Base-by-base conservation (phyloP, 2,329 filamentous ascomycete genomes). In the Cercospora brassicicola region DNA sequence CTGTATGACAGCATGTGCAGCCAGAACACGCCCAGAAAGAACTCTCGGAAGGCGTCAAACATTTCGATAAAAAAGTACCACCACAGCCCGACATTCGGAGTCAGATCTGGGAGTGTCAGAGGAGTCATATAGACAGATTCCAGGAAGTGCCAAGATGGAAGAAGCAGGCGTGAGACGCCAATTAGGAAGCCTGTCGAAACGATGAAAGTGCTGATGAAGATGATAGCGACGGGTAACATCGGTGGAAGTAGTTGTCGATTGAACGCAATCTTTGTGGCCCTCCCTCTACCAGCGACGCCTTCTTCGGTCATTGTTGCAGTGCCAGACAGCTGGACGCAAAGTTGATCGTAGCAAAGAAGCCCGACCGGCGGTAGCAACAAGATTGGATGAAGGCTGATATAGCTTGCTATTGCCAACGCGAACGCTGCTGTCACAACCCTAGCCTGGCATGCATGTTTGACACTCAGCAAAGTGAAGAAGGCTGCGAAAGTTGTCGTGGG, bases 21-120 rank as follows among this genome's bases (percentile, higher is more conserved):
- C 93, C 96, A 98, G 82, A 99, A 99, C 59, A 99, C 94, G 64
- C 92, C 95, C 2, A 99, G 87, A 85, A 98, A 99, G 84, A 99
- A 99, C 74, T 91, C 90, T 45, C 95, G 88, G 85, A 99, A 99
- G 0, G 94, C 94, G 81, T 99, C 95, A 79, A 99, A 99, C 89
- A 99, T 99, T 78, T 99, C 94, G 73, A 96, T 96, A 78, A 99
- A 98, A 82, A 99, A 99, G 81, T 99, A 99, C 95, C 95, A 99
- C 95, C 95, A 99, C 1, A 99, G 85, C 1, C 95, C 95, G 31
- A 96, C 91, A 73, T 98, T 99, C 11, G 95, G 95, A 0, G 94
- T 96, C 48, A 99, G 85, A 77, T 99, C 95, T 8, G 93, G 92
- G 2, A 99, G 87, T 0, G 95, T 89, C 42, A 99, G 86, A 74